Base-by-base conservation (phyloP, 2,329 filamentous ascomycete genomes). In the Diplodia corticola region DNA sequence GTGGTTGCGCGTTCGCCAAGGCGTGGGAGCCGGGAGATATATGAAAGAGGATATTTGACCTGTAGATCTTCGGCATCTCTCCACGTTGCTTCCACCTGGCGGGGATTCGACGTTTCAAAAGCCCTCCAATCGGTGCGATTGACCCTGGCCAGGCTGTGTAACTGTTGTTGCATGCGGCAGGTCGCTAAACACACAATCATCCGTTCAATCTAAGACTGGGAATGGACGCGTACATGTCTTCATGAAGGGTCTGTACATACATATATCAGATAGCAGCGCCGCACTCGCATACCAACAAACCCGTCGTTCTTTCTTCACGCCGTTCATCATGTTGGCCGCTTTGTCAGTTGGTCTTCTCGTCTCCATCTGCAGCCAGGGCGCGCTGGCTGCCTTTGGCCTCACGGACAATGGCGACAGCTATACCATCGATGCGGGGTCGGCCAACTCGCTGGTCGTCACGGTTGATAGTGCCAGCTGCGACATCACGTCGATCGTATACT, bases 401-500 rank as follows among this genome's bases (percentile, higher is more conserved):
- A 77, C 75, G 0, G 73, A 73, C 28, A 71, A 69, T 35, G 72
- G 71, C 15, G 68, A 69, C 64, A 72, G 72, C 46, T 75, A 73
- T 37, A 70, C 76, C n/a, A 70, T 78, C 10, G 76, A 78, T 66
- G 73, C 76, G 3, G 77, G 75, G 2, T 73, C 75, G 0, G 67
- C 69, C 26, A 75, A 77, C 51, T 22, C 73, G 5, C 68, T 79
- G n/a, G 69, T 73, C 9, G 71, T 78, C 20, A 75, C 74, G 7
- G 75, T 79, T 15, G 72, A 75, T 33, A 68, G 81, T 54, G 79
- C 78, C 17, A 88, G 78, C 73, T 89, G 87, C 69, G 88, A 89
- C 70, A 86, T 90, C 73, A 88, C 82, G 15, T 89, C 86, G 0
- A 85, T 90, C 73, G 82, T 83, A 64, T 89, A 83, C 72, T 83